A percentile compares a stretch with the other conserved stretches of the same genome.
Evolutionary conservation across 1,284 basidiomycete genomes (phyloP).

Genomic region (Thecaphora frezii): DNA sequence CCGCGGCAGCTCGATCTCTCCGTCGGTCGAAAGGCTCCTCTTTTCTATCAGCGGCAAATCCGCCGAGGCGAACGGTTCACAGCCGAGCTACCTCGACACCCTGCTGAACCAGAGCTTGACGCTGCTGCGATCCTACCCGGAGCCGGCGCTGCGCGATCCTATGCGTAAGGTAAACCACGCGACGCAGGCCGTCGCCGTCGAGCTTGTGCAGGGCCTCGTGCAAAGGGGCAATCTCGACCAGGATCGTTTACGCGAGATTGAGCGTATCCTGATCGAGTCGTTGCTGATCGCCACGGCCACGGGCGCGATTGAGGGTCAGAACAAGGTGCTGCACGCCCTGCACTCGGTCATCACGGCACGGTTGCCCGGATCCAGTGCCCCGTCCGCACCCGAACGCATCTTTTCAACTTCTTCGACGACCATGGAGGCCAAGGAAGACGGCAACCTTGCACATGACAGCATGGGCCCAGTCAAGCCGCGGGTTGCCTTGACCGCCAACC

Average conservation of each 20-base stretch:
- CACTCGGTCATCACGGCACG: conserved; percentile 67
- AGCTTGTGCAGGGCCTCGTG: conserved; percentile 78
- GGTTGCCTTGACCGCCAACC: conserved; percentile 24
- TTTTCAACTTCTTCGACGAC: not conserved
- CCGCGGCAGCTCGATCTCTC: conserved; percentile 10
- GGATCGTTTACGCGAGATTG: conserved; percentile 63
- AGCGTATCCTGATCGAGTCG: conserved; percentile 73
- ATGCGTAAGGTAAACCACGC: conserved; percentile 1
- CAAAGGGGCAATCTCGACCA: conserved; percentile 74
- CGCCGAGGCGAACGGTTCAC: conserved; percentile 6
- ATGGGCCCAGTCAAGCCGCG: not conserved
- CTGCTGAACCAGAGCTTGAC: conserved; percentile 24
- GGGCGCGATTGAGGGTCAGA: conserved; percentile 57
- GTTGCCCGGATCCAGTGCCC: conserved; percentile 1
- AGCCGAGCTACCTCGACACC: conserved; percentile 19
- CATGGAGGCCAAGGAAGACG: not conserved
- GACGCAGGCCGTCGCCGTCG: conserved; percentile 73
- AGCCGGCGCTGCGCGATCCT: not conserved
- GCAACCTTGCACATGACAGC: not conserved
- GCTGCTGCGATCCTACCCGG: conserved; percentile 20
- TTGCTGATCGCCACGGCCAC: conserved; percentile 73
- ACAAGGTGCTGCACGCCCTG: conserved; percentile 86
- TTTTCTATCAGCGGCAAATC: conserved; percentile 3
- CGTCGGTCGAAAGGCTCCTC: conserved; percentile 3
- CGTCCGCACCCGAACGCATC: not conserved